Evolutionary conservation across 2,329 filamentous ascomycete genomes (phyloP), one percentile per base, ranked within the genome.

Genomic region (Pestalotiopsis sp.): DNA sequence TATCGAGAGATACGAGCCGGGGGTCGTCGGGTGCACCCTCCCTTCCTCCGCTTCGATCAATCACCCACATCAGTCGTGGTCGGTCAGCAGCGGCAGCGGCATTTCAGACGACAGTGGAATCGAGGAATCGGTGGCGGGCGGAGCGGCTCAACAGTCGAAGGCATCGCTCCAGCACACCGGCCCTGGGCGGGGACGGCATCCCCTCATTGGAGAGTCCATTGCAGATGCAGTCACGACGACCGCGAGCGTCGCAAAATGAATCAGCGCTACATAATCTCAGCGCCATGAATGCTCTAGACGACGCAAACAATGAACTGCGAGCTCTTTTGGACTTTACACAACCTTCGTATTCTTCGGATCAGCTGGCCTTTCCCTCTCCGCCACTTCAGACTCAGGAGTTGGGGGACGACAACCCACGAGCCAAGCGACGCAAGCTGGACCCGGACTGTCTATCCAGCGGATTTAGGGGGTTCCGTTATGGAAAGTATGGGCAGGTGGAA

Each of bases 401-500:
- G 10, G 68, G 61, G 3, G 76, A 78, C 60, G 76, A 78, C 17
- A 75, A 71, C 71, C 85, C 88, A 66, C 83, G 87, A 67, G 81
- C 81, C 62, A 94, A 94, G 78, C 87, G 92, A 59, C 86, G 91
- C 70, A 94, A 92, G 77, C 78, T 94, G 48, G 91, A 93, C 73
- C 84, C 87, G 1, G 90, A 92, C 70, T 84, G 85, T 60, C 78
- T 83, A 14, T 79, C 83, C 30, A 79, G 83, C 6, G 77, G 77
- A 52, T 86, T 84, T 71, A 82, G 80, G 69, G 87, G 85, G 2
- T 93, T 94, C 76, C 90, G 88, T 70, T 98, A 98, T 77, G 95
- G 94, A 24, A 90, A 90, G 74, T 94, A 91, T 77, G 95, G 94
- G 20, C 94, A 97, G 79, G 92, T 97, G 17, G 92, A 96, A 69